Evolutionary conservation across 768 basidiomycete genomes (phyloP), one percentile per base, ranked within the genome.

Genomic region (Tricholoma bakamatsutake): DNA sequence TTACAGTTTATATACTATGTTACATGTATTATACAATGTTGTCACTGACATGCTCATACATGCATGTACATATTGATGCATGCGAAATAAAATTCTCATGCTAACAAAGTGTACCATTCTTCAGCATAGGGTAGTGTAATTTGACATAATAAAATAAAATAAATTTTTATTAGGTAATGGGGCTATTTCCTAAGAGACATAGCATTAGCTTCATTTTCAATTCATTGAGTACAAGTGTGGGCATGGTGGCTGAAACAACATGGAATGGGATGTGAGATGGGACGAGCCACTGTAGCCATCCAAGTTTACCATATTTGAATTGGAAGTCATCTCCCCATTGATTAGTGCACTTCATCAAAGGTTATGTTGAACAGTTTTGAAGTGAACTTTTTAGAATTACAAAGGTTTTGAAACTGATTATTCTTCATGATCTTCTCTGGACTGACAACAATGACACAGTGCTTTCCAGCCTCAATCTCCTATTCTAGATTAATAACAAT

Each of bases 331-430:
- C 17, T 42, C 68, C 67, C 73, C 73, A 75, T 37, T 62, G 52
- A 34, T 59, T 67, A 73, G 52, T 75, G 73, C 0, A 55, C 72
- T 53, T 75, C 70, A 52, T 75, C 72, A 45, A 71, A 64, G 0
- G 67, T 54, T 2, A 76, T 54, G 43, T 64, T 63, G 40, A 73
- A 59, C 1, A 73, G 54, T 15, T 56, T 35, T 9, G 60, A 56
- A 0, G 57, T 60, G 54, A 72, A 71, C 11, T 13, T 46, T 27
- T 55, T 45, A 3, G 17, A 58, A 45, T 49, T 62, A 58, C 61
- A 58, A 58, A 47, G 42, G 10, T 39, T 27, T 21, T 35, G 37
- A 42, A 56, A 57, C 5, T 42, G 42, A 8, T 6, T 27, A 35
- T 42, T 46, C 5, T 53, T 39, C 24, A 59, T 54, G 7, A 64